Base-by-base conservation (phyloP, 164 flowering plant genomes). In the Brasenia schreberi region DNA sequence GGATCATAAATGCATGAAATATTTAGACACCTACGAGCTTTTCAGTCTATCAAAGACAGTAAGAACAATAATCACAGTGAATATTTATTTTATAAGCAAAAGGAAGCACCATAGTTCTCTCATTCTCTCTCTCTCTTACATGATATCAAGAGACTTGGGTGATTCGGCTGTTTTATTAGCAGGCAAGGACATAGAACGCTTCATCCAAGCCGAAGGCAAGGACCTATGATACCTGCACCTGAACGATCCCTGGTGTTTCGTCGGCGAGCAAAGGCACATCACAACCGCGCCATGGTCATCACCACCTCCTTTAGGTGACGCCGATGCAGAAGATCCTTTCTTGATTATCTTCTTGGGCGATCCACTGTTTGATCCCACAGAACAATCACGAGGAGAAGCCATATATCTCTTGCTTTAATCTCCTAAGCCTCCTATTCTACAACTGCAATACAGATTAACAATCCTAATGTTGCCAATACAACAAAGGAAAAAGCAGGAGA, bases 181-280 rank as follows among this genome's bases (percentile, higher is more conserved):
- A 4, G 63, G 52, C 53, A 64, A 5, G 43, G 66, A 63, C 7
- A 53, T 58, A 43, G 67, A 18, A 18, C 43, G 10, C n/a, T 6
- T 7, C 69, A 65, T 33, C 77, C 68, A 19, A 77, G 72, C 80
- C 78, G 81, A 85, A 4, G 53, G 53, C 63, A 66, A 73, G 18
- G 62, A 69, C 10, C 66, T 81, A 67, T 85, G 89, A n/a, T 72
- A 68, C 71, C 79, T 68, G 71, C 89, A 83, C 67, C 83, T 72
- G 68, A 85, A 85, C 7, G 89, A 85, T 16, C 89, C 85, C 3
- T 84, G 87, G 67, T 85, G 89, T 62, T 63, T 58, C 5, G 89
- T 81, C 6, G 89, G 89, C 18, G 89, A 83, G 65, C 89, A 85
- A 43, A 83, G n/a, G 42, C 87, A 83, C 71, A n/a, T 17, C 52